Evolutionary conservation across 2,329 filamentous ascomycete species (phyloP).

Genomic region (Sporothrix schenckii): DNA sequence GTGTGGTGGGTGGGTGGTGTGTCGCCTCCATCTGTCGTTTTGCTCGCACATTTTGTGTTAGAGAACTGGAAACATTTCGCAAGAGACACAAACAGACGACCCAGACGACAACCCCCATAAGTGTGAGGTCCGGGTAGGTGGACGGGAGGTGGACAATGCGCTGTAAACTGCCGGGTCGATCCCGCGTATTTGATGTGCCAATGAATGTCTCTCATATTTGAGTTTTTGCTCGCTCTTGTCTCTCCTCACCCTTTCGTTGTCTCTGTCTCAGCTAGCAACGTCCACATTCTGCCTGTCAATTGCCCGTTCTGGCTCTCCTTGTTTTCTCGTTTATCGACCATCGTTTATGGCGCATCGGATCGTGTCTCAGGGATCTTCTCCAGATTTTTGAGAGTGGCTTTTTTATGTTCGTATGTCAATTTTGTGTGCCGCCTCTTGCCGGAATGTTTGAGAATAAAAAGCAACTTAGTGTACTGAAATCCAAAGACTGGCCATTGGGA

Average conservation of each 20-base stretch:
- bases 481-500: not conserved
- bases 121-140: not conserved
- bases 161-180: conserved; percentile 17
- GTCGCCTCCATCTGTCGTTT: not conserved
- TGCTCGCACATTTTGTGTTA: conserved; percentile 12
- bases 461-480: not conserved
- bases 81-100: not conserved
- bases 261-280: conserved; percentile 7
- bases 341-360: not conserved
- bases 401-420: not conserved
- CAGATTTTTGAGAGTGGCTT: not conserved
- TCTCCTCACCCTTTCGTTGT: not conserved
- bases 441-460: conserved; percentile 1
- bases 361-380: conserved; percentile 5
- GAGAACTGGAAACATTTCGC: not conserved
- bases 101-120: not conserved
- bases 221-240: conserved; percentile 8
- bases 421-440: not conserved
- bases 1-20: not conserved
- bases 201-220: not conserved
- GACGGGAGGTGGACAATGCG: conserved; percentile 14
- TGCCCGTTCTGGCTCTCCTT: not conserved
- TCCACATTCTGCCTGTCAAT: not conserved
- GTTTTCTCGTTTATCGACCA: conserved; percentile 10
- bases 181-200: not conserved